These are phyloP conservation scores for Globisporangium radiosum DNA, from an alignment of 352 stramenopile genomes.

Conservation along the genomic window DNA sequence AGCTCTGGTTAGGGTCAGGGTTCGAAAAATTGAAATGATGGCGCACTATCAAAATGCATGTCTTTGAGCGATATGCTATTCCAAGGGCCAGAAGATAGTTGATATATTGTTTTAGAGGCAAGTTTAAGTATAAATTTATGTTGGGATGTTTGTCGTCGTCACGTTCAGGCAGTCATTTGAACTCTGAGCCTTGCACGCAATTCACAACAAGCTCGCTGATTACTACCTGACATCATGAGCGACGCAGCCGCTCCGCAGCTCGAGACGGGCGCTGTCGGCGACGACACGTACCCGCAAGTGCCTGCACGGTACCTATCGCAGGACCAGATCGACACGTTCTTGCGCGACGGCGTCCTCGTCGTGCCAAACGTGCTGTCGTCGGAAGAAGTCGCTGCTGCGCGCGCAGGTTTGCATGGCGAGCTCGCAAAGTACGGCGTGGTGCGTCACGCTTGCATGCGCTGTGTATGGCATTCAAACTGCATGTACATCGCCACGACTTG, in stretches of 20 bases:
- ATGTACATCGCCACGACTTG: background rate
- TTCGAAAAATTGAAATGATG: background rate
- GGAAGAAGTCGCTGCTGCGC: constrained; percentile 47
- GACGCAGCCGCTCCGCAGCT: constrained; percentile 5
- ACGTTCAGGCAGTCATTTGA: no score
- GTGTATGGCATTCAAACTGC: background rate
- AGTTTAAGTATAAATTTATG: no score
- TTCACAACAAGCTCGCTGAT: no score
- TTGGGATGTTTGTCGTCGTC: no score
- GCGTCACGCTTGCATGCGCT: constrained; percentile 5
- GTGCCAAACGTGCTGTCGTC: constrained; percentile 61
- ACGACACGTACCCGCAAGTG: constrained; percentile 18
- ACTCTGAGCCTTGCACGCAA: background rate
- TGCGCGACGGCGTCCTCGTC: constrained; percentile 60
- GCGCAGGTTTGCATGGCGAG: constrained; percentile 51
- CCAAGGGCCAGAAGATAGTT: no score
- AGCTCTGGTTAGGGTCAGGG: background rate
- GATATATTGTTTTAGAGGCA: no score
- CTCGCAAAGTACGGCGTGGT: constrained; percentile 71
- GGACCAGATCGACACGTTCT: constrained; percentile 60
- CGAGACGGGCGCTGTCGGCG: constrained; percentile 12
- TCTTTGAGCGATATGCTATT: no score
- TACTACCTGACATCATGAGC: background rate
- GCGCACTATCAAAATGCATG: background rate
- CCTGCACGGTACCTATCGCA: constrained; percentile 28